A percentile compares a stretch with the other conserved stretches of the same genome.
Conservation (phyloP, 345 rosid genomes). For the Boechera retrofracta region DNA sequence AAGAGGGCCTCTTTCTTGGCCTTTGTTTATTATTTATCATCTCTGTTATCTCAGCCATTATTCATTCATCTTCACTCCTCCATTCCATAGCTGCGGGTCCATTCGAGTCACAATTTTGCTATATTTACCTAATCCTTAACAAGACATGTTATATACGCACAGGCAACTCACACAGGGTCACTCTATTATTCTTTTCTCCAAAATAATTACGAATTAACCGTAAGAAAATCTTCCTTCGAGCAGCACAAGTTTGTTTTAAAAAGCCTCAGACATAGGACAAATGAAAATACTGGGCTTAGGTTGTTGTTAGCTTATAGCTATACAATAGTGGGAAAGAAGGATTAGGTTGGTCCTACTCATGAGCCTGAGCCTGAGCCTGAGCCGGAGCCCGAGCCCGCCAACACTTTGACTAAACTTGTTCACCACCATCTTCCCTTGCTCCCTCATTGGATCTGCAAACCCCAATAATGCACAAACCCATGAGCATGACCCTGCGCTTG, state of each 20-base stretch:
- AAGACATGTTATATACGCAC: neutral
- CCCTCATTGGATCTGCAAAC: conserved; percentile 42
- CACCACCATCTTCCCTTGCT: conserved; percentile 27
- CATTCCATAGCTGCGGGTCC: no score
- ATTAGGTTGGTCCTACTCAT: conserved; percentile 7
- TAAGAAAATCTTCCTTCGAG: neutral
- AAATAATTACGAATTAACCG: conserved; percentile 32
- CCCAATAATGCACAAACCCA: conserved; percentile 19
- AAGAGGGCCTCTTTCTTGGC: neutral
- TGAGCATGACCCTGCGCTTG: conserved; percentile 15
- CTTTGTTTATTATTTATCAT: no score
- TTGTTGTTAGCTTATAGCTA: conserved; percentile 35
- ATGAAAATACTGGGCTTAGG: neutral
- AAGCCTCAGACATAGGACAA: neutral
- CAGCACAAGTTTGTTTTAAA: conserved; percentile 18
- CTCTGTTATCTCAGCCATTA: neutral
- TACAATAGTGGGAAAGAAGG: conserved; percentile 25
- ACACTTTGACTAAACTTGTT: conserved; percentile 19
- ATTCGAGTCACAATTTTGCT: neutral
- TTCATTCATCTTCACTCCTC: no score
- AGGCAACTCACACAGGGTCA: neutral
- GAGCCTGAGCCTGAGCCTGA: conserved; percentile 14
- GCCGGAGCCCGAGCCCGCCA: conserved; percentile 8
- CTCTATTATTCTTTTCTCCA: conserved; percentile 13
- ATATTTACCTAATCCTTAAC: no score